Base-by-base conservation (phyloP, 2,329 filamentous ascomycete species). In the Pseudocercospora musae region DNA sequence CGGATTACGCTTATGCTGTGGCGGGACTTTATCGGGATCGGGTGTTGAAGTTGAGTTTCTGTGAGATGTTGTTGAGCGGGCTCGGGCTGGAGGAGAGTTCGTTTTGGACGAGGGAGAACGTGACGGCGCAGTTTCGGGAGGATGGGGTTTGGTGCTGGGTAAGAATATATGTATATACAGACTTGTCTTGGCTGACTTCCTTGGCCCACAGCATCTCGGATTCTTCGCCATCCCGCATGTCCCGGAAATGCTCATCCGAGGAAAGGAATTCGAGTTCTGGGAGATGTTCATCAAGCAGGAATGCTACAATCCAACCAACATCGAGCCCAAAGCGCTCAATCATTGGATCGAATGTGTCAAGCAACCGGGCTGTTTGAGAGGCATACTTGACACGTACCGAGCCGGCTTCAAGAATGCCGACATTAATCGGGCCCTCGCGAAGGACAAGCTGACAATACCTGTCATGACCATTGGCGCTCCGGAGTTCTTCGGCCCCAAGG, bases 251-350 rank as follows among this genome's bases (percentile, higher is more conserved):
- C 68, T 77, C 49, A 77, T 77, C 11, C 69, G 72, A 48, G 75
- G 75, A 1, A 72, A 74, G 18, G 76, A 78, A 66, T 67, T 71
- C 27, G 75, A 77, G 61, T 77, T 78, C 42, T 78, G 75, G 75
- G 74, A 74, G 58, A 73, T 73, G 67, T 78, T 77, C 64, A 77
- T 77, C 68, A 76, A 75, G 60, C 73, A 75, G 42, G 75, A 78
- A 66, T 77, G 75, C 64, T 77, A 76, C 61, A 76, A 77, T 57
- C 75, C 75, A 6, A 72, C 71, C 50, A 65, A 70, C 4, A 73
- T 78, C 31, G 73, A 75, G 56, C 72, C 70, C 1, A 68, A 68
- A 52, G 74, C 70, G 4, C 55, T 74, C 33, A 67, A 74, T 57
- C 72, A 76, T 62, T 72, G 73, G 73, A 68, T 73, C 40, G 71